Base-by-base conservation (phyloP, 768 basidiomycete species). In the Suillus spraguei region DNA sequence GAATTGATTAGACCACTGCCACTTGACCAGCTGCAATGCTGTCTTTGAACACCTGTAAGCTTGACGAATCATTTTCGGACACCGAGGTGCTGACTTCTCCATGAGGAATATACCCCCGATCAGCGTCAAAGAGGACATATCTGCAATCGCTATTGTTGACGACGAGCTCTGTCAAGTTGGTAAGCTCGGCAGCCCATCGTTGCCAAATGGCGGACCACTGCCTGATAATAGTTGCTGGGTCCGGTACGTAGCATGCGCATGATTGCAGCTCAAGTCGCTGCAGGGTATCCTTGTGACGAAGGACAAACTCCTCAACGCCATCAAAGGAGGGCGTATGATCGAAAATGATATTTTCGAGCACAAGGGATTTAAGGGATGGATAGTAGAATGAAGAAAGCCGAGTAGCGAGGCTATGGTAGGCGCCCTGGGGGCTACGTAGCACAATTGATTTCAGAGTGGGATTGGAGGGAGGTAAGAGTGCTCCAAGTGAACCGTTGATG, bases 311-410 rank as follows among this genome's bases (percentile, higher is more conserved):
- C 20, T 74, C 73, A 3, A 76, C 64, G 17, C 71, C 73, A 39
- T 71, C 67, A 1, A 22, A n/a, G 33, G 65, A 66, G 6, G 65
- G 60, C 1, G 62, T 64, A n/a, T 61, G 66, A 60, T 74, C 74
- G 22, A 76, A 74, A 58, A 74, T 63, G 5, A 74, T 71, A 20
- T 71, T 74, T 60, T 74, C 74, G 10, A 74, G 67, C 7, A 72
- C 65, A n/a, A 74, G 68, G 0, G 71, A 65, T 60, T 74, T 64
- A 32, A 74, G 74, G 0, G 71, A 60, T 4, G 73, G 73, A 54
- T 74, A 74, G 13, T 64, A n/a, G 58, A 46, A 65, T n/a, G 67
- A 65, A n/a, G 44, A 59, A 33, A 74, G 68, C 13, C 67, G 72
- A 0, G 67, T 63, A 35, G 63, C 64, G 63, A 61, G 65, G 16